Base-by-base conservation (phyloP, 2,329 filamentous ascomycete genomes). In the Fusarium hainanense region DNA sequence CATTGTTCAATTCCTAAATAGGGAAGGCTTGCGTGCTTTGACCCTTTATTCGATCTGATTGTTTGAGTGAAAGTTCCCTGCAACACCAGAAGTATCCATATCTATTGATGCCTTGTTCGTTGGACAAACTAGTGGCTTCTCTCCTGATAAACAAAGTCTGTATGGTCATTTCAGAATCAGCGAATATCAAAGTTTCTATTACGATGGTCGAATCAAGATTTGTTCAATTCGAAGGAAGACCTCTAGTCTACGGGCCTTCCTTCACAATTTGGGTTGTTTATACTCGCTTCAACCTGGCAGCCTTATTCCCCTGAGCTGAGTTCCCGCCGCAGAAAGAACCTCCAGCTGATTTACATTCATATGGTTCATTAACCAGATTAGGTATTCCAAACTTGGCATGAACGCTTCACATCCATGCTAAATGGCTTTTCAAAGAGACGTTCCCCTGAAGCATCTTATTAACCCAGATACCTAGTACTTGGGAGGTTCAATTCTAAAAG, bases 1-100 rank as follows among this genome's bases (percentile, higher is more conserved):
- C 64, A 65, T 46, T 54, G 42, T 44, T 57, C 51, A 51, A 41
- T 49, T 55, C 50, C 40, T 46, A 44, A 51, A 41, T 34, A 28
- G 18, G 18, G 34, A 52, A 28, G 5, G 12, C 16, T 46, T 37
- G 14, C 23, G 9, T 49, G 7, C n/a, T 58, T 37, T 21, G 28
- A 28, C 20, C 56, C 10, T 7, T n/a, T 64, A 21, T 21, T 41
- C 23, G 14, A 14, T 50, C 18, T 23, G 11, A 21, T 32, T 49
- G 40, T 21, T 41, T 27, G 10, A 42, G 30, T 10, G 16, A 12
- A 25, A 14, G 23, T 16, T 25, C 14, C 23, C 20, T 37, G 34
- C 27, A 32, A 23, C 23, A 14, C 13, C 12, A 34, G 52, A n/a
- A 12, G 9, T n/a, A 37, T 37, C 10, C 18, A 37, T 37, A 37